phyloP scores from a whole-genome alignment of 179 eudicot genomes.

The Heliamphora pulchella region DNA sequence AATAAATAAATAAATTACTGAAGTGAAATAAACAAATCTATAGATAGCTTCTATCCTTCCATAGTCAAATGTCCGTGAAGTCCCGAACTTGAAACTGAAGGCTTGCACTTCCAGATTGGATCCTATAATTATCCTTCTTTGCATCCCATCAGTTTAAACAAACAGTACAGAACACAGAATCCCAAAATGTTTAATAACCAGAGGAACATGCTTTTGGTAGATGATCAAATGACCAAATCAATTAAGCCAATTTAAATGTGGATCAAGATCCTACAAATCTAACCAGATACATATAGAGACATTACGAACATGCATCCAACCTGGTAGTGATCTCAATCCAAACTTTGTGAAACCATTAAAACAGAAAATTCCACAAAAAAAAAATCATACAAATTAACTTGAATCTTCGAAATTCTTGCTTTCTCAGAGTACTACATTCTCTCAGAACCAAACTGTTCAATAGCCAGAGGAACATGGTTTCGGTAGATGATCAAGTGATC shows the following conservation, averaged over 20 bases:
- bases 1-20: neutral
- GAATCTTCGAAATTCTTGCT: no score
- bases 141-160: neutral
- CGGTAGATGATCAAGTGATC: neutral
- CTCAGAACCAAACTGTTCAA: neutral
- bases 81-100: neutral
- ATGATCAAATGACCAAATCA: conserved; percentile 1
- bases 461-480: conserved; percentile 1
- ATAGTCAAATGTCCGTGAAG: neutral
- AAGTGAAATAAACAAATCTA: neutral
- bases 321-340: neutral
- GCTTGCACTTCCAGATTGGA: neutral
- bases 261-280: neutral
- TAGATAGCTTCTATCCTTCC: neutral
- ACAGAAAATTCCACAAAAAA: neutral
- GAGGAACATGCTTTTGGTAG: conserved; percentile 5
- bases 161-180: neutral
- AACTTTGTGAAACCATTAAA: neutral
- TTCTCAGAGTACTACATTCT: neutral
- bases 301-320: neutral
- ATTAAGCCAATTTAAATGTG: neutral
- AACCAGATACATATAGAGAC: neutral
- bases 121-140: neutral
- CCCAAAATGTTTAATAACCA: neutral
- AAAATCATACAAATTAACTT: no score